Conservation (phyloP, 164 flowering plant genomes). For the Pachysandra terminalis region DNA sequence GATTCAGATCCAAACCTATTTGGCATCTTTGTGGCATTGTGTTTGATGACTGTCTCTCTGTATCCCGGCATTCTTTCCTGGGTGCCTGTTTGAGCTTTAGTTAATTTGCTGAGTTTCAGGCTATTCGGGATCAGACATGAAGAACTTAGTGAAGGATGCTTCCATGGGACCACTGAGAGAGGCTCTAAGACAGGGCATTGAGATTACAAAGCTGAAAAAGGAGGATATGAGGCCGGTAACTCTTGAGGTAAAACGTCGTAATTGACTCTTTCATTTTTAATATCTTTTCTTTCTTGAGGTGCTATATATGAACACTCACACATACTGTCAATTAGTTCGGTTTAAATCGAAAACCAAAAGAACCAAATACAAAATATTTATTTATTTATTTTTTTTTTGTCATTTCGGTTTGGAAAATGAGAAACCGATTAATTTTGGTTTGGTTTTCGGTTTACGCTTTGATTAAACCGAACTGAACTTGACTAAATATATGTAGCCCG, state of each 20-base stretch:
- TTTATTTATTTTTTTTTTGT: too few species aligned
- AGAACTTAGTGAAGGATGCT: conserved; percentile 96
- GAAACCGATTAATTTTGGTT: too few species aligned
- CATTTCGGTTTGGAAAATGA: too few species aligned
- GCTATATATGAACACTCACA: too few species aligned
- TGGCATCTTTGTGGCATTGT: not conserved
- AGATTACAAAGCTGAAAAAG: conserved; percentile 71
- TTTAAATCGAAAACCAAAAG: too few species aligned
- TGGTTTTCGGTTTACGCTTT: too few species aligned
- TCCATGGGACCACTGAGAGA: conserved; percentile 97
- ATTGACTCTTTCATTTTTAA: too few species aligned
- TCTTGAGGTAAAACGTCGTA: conserved; percentile 51
- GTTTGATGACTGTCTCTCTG: not conserved
- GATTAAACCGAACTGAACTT: too few species aligned
- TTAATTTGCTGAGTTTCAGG: conserved; percentile 34
- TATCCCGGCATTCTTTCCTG: not conserved
- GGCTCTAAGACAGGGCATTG: conserved; percentile 77
- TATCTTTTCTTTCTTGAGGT: too few species aligned
- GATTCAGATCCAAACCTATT: not conserved
- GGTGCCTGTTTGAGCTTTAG: not conserved
- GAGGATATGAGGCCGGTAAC: conserved; percentile 88
- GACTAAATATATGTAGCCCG: too few species aligned
- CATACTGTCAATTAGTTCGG: too few species aligned
- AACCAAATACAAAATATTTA: too few species aligned
- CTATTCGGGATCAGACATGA: conserved; percentile 99